Percentiles rank a stretch among this genome's conserved stretches.
Conservation (phyloP, 139 green algal species). For the Cymbomonas tetramitiformis region DNA sequence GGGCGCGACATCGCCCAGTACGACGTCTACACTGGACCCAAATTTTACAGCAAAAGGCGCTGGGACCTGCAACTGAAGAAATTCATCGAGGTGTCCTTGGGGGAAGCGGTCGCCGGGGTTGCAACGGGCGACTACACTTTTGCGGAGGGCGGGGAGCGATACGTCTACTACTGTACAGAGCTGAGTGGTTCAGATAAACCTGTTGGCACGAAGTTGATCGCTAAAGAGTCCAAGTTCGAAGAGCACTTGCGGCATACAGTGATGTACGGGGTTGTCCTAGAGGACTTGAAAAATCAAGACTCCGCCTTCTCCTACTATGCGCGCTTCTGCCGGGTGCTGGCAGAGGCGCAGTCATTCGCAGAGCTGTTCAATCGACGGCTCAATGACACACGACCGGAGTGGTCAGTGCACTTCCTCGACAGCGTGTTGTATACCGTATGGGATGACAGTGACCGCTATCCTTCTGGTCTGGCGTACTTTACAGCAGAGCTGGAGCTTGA, state of each 20-base stretch:
- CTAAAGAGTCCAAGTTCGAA: background rate
- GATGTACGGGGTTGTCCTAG: too few species aligned
- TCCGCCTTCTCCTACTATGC: too few species aligned
- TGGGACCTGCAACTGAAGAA: background rate
- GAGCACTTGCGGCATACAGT: constrained; percentile 4
- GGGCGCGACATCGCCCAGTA: too few species aligned
- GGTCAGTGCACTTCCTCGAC: background rate
- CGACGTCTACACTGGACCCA: background rate
- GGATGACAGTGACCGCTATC: background rate
- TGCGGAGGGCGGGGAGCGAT: constrained; percentile 21
- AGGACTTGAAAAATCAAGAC: too few species aligned
- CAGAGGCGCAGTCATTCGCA: background rate
- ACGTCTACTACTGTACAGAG: constrained; percentile 25
- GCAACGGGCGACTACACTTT: constrained; percentile 11
- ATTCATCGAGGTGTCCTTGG: background rate
- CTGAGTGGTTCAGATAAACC: background rate
- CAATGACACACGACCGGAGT: background rate
- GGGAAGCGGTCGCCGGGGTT: constrained; percentile 1
- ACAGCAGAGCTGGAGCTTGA: background rate
- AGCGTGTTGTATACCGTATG: background rate
- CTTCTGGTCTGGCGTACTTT: background rate
- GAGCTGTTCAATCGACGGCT: background rate
- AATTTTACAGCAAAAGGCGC: background rate
- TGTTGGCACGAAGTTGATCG: background rate
- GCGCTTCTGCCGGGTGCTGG: background rate